A percentile compares a stretch with the other conserved stretches of the same genome.
phyloP scores from a whole-genome alignment of 768 basidiomycete genomes.

The Hydnomerulius pinastri region DNA sequence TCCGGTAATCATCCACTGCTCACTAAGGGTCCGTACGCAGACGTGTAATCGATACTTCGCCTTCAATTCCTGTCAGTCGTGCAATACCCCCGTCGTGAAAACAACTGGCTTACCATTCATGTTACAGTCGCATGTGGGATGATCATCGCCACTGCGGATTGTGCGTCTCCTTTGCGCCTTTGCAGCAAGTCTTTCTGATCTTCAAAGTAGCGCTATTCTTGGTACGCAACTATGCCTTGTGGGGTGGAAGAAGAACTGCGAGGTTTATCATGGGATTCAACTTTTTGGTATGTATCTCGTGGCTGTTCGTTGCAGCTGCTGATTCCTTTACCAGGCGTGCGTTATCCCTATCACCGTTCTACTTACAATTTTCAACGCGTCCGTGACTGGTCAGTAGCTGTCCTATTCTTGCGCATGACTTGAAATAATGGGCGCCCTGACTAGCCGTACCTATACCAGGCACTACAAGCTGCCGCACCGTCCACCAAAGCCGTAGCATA shows the following conservation, averaged over 20 bases:
- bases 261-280: background rate
- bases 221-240: constrained; percentile 3
- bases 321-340: background rate
- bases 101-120: background rate
- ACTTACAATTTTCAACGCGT: background rate
- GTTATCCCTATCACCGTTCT: background rate
- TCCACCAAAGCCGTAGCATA: background rate
- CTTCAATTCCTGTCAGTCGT: background rate
- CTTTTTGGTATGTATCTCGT: background rate
- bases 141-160: background rate
- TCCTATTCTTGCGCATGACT: no score
- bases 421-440: background rate
- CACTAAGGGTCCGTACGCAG: no score
- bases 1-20: no score
- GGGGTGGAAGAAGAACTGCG: background rate
- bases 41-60: background rate
- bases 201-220: background rate
- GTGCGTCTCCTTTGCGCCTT: background rate
- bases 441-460: background rate
- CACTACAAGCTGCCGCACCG: background rate
- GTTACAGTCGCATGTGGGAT: background rate
- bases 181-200: background rate
- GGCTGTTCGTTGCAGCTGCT: background rate
- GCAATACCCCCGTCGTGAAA: background rate
- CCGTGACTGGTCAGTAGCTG: background rate